These are phyloP conservation scores for Diaporthe destruens DNA, from an alignment of 2,329 filamentous ascomycete species.

Conservation along the genomic window DNA sequence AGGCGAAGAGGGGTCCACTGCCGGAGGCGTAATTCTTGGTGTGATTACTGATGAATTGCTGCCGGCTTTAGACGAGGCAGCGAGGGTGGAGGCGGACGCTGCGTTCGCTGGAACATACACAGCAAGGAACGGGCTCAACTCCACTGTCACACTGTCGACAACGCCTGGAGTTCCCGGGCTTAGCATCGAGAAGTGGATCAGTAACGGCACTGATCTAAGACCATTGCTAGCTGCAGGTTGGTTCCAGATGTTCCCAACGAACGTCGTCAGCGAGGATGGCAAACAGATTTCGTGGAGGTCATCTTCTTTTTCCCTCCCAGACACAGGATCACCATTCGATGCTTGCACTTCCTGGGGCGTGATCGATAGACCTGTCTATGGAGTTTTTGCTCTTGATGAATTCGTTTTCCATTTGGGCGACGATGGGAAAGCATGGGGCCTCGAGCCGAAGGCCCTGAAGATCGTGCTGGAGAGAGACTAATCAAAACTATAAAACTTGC, in stretches of 20 bases:
- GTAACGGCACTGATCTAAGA: neutral
- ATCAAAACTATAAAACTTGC: neutral
- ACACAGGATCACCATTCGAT: neutral
- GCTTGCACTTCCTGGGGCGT: neutral
- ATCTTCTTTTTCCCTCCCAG: neutral
- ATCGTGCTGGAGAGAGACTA: neutral
- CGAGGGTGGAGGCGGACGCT: neutral
- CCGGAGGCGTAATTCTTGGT: neutral
- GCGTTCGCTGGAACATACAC: constrained; percentile 1
- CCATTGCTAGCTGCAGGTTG: too few species aligned
- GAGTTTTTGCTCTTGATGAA: neutral
- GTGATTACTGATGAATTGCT: neutral
- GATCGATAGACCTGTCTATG: neutral
- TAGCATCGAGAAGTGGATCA: neutral
- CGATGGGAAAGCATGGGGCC: neutral
- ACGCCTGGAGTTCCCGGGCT: neutral
- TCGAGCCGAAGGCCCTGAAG: constrained; percentile 1
- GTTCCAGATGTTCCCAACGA: neutral
- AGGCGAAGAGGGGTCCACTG: neutral
- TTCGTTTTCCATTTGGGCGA: neutral
- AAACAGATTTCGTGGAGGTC: neutral
- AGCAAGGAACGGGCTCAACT: neutral
- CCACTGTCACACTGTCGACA: neutral
- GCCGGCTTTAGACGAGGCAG: neutral
- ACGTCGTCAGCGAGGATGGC: neutral